Evolutionary conservation across 306 rosid species (phyloP), one percentile per base, ranked within the genome.

Genomic region (Prinsepia uniflora): DNA sequence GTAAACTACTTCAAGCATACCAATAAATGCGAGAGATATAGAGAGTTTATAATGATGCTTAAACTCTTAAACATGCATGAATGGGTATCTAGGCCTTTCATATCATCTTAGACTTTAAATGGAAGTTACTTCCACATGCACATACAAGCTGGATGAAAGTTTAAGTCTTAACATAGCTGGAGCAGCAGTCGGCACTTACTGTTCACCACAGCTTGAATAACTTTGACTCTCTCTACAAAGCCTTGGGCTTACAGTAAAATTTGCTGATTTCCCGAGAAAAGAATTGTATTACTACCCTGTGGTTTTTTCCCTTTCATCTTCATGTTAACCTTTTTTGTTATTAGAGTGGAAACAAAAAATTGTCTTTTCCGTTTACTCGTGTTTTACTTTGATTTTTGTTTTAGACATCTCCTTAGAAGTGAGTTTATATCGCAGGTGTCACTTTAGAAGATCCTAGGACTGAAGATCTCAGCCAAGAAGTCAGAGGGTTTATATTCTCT

Each of bases 381-480:
- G 66, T 61, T 40, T 61, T 39, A 24, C 14, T 10, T 24, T 14
- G 63, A 52, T 10, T 61, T 57, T 11, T 30, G 41, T 15, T 24
- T 18, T 46, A 39, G 11, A 46, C 40, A 57, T 15, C 30, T 20
- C 49, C 61, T 59, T 49, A 75, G 18, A 30, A 20, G 24, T 78
- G 10, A 56, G 64, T 83, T 69, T 75, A 72, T 72, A 62, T 77
- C 80, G 82, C 78, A 90, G 98, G 96, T 70, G 89, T 94, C 81
- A 90, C 90, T 39, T 65, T 94, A 73, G 98, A 94, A 86, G 98
- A 94, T 87, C 95, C 97, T 73, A 92, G 83, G 59, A 94, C 87
- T 4, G 98, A 94, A 89, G 98, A 94, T 85, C 97, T 94, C 75
- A 94, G 87, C 83, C 98, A 94, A 90, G 98, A 94, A 77, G 98